Base-by-base conservation (phyloP, 1,139 yeast genomes). In the Nematodospora anomalae region DNA sequence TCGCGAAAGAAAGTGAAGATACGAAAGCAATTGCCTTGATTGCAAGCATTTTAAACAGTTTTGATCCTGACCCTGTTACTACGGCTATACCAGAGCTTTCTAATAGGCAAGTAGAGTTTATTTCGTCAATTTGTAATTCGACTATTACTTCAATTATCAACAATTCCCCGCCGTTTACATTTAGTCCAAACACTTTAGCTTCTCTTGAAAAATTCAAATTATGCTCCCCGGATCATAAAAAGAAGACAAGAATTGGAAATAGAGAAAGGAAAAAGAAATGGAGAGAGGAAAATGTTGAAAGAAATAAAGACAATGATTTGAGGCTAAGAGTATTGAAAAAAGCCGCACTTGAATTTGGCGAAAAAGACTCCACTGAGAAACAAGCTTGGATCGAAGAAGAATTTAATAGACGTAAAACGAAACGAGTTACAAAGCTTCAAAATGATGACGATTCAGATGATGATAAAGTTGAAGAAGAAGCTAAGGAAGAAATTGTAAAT, bases 211-310 rank as follows among this genome's bases (percentile, higher is more conserved):
- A 58, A 42, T 60, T 61, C 0, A 59, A 55, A 23, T 42, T 52
- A 4, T 67, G 64, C 32, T 50, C 63, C 3, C 57, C 61, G 8
- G 74, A 68, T 38, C 53, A 61, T 36, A 76, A 75, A 42, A 94
- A 85, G 46, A 72, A 80, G 45, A 67, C 79, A 7, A 64, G 87
- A 28, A 56, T 77, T 18, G 95, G 83, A 39, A 89, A 89, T 51
- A 71, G 96, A 34, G 92, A 85, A 44, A 72, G 97, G 26, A 92
- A 92, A 63, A 83, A 89, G 63, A 78, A 80, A 49, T 92, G 97
- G 97, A 76, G 97, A 53, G 92, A 81, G 44, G 82, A 79, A 25
- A 89, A 90, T 55, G 75, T 77, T 11, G 84, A 83, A 44, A 72
- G 94, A 45, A 90, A 90, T 56, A 83, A 87, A 61, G 96, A 88